These are phyloP conservation scores for Termitomyces sp. DNA, from an alignment of 768 basidiomycete genomes.

Conservation along the genomic window DNA sequence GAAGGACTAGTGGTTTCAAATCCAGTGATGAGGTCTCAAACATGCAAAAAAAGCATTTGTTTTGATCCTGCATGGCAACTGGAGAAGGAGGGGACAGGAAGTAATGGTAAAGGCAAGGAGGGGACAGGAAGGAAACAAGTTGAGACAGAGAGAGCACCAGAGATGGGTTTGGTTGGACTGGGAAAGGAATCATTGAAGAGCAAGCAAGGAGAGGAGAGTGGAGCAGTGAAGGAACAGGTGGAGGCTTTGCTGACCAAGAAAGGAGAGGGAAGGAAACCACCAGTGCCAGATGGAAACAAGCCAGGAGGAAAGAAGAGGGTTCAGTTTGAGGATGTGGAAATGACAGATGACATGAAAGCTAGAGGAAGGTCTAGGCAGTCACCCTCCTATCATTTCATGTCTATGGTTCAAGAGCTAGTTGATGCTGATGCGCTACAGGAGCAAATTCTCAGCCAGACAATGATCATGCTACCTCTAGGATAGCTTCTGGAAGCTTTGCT, in stretches of 20 bases:
- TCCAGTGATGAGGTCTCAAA: not conserved
- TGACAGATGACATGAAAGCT: not conserved
- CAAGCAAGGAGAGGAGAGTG: not conserved
- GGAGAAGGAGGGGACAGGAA: not conserved
- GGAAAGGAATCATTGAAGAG: not conserved
- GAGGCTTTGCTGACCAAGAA: too few relatives aligned
- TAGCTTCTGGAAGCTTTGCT: not conserved
- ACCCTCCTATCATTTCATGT: conserved; percentile 5
- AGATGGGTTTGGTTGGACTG: not conserved
- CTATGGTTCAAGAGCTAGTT: not conserved
- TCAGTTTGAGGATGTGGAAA: too few relatives aligned
- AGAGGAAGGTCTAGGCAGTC: not conserved
- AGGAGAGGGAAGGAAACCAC: too few relatives aligned
- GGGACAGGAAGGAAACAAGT: not conserved
- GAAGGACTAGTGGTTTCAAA: not conserved
- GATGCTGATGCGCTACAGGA: not conserved
- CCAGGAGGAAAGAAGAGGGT: too few relatives aligned
- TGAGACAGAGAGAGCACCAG: not conserved
- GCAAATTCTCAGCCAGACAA: not conserved
- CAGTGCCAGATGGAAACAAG: too few relatives aligned
- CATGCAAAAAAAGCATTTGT: not conserved
- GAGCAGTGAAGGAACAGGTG: not conserved
- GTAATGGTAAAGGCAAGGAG: not conserved
- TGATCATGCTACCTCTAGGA: not conserved
- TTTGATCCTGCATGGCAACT: not conserved